Evolutionary conservation across 1,284 basidiomycete species (phyloP).

Genomic region (Inonotus obliquus): DNA sequence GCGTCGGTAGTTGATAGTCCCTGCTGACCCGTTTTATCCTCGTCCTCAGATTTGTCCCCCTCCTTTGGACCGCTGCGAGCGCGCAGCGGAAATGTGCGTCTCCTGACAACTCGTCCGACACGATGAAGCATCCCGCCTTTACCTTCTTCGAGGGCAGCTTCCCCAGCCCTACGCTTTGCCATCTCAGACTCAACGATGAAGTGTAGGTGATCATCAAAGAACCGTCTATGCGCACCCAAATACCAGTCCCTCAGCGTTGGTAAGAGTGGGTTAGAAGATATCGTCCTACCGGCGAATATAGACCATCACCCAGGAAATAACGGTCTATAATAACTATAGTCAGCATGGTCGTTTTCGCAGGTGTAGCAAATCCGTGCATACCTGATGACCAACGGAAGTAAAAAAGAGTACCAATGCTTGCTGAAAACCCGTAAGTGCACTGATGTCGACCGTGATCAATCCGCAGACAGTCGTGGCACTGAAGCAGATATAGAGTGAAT

Average conservation of each 20-base stretch:
- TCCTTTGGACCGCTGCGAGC: too few relatives aligned
- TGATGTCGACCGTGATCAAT: constrained; percentile 69
- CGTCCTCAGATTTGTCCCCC: too few relatives aligned
- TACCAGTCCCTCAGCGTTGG: not conserved
- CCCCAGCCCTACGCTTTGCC: not conserved
- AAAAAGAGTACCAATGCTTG: constrained; percentile 70
- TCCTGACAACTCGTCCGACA: not conserved
- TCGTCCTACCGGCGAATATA: constrained; percentile 51
- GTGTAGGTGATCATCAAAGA: constrained; percentile 71
- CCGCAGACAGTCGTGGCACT: constrained; percentile 80
- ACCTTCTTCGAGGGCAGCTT: not conserved
- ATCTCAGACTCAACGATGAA: constrained; percentile 54
- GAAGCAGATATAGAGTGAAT: constrained; percentile 71
- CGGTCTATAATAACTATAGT: constrained; percentile 39
- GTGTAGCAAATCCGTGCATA: constrained; percentile 32
- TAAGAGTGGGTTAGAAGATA: not conserved
- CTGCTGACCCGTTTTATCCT: too few relatives aligned
- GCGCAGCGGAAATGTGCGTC: too few relatives aligned
- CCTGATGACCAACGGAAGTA: constrained; percentile 70
- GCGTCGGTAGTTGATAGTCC: too few relatives aligned
- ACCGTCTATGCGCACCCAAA: constrained; percentile 44
- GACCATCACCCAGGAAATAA: constrained; percentile 71
- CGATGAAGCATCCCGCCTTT: not conserved
- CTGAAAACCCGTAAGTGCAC: constrained; percentile 69
- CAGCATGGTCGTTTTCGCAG: not conserved